A percentile compares a stretch with the other conserved stretches of the same genome.
phyloP scores from a whole-genome alignment of 768 basidiomycete species.

The Amanita inopinata region DNA sequence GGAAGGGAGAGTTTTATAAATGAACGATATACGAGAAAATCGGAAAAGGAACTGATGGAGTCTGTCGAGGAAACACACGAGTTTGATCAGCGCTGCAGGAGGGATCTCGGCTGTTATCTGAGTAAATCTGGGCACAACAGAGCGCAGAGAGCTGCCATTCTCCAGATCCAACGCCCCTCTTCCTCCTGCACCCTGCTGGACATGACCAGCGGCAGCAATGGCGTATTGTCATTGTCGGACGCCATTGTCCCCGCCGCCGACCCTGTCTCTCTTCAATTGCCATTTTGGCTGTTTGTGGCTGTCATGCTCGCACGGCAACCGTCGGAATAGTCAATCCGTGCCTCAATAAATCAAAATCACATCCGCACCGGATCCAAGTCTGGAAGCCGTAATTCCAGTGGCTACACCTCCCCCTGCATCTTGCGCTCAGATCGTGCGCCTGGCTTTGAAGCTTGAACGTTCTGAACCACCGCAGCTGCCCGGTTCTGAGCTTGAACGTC shows the following conservation, averaged over 20 bases:
- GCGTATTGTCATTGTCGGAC: neutral
- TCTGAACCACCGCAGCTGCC: too few relatives aligned
- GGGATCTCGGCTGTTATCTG: slow-evolving; percentile 13
- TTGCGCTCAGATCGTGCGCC: too few relatives aligned
- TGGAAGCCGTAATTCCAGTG: too few relatives aligned
- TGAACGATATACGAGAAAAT: neutral
- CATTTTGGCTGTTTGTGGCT: slow-evolving; percentile 6
- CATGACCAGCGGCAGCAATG: too few relatives aligned
- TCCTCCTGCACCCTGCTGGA: too few relatives aligned
- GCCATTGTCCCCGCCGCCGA: neutral
- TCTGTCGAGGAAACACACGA: too few relatives aligned
- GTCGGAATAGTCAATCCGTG: slow-evolving; percentile 1
- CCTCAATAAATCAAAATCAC: neutral
- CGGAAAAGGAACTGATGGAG: neutral
- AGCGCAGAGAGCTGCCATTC: neutral
- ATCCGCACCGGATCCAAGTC: too few relatives aligned
- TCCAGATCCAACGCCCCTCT: slow-evolving; percentile 2
- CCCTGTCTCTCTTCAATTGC: slow-evolving; percentile 3
- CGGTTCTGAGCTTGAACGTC: too few relatives aligned
- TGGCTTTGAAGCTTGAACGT: too few relatives aligned
- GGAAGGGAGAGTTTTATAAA: neutral
- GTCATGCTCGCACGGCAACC: neutral
- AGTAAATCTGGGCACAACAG: slow-evolving; percentile 13
- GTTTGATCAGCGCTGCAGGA: slow-evolving; percentile 15
- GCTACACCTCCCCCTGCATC: neutral